phyloP scores from a whole-genome alignment of 352 stramenopile species.

The Globisporangium barbulae region DNA sequence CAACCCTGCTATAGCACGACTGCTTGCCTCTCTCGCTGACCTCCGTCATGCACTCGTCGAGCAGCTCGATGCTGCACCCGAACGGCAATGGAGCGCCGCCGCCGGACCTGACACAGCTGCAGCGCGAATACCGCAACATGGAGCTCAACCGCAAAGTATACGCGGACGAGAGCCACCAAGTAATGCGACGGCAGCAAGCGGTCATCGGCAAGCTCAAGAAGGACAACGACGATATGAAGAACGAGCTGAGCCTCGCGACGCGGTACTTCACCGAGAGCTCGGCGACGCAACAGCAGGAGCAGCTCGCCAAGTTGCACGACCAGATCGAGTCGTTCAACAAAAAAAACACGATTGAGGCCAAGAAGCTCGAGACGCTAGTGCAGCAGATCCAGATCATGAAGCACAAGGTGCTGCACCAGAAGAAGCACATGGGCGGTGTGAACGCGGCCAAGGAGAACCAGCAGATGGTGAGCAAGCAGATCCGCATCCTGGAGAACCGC shows the following conservation, averaged over 20 bases:
- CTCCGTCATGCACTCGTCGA: conserved; percentile 13
- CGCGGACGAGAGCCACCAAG: conserved; percentile 91
- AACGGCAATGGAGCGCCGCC: conserved; percentile 18
- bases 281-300: conserved; percentile 81
- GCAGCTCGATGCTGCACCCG: conserved; percentile 15
- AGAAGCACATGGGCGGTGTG: conserved; percentile 95
- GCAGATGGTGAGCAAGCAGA: conserved; percentile 95
- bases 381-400: conserved; percentile 86
- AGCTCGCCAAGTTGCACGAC: conserved; percentile 75
- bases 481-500: conserved; percentile 95
- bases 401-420: conserved; percentile 86
- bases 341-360: conserved; percentile 84
- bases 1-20: too few species aligned
- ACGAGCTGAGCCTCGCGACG: conserved; percentile 89
- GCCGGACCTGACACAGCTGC: conserved; percentile 88
- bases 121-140: conserved; percentile 96
- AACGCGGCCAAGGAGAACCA: conserved; percentile 96
- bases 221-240: conserved; percentile 86
- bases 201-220: conserved; percentile 89
- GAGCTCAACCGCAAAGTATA: conserved; percentile 95
- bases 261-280: conserved; percentile 83
- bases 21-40: too few species aligned
- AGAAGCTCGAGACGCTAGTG: conserved; percentile 83
- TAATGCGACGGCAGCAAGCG: conserved; percentile 93
- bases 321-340: conserved; percentile 87